A percentile compares a stretch with the other conserved stretches of the same genome.
Evolutionary conservation across 129 eudicot species (phyloP).

Genomic region (Centella asiatica): DNA sequence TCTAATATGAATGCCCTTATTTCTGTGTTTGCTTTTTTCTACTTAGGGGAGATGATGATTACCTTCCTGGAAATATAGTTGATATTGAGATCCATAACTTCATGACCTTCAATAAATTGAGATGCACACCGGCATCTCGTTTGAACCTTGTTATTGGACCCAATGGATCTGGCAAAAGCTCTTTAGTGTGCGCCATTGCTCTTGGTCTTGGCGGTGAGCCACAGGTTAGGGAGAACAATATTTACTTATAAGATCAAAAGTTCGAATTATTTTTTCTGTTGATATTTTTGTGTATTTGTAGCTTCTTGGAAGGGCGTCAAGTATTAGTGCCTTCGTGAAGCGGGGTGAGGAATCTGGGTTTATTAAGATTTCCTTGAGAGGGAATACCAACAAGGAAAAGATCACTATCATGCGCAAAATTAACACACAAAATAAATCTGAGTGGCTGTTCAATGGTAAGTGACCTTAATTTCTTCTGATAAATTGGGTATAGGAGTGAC

Average conservation of each 20-base stretch:
- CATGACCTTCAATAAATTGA: slow-evolving; percentile 76
- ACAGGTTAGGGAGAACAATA: slow-evolving; percentile 42
- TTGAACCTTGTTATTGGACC: slow-evolving; percentile 94
- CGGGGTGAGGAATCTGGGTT: slow-evolving; percentile 90
- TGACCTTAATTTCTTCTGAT: background rate
- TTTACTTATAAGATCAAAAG: background rate
- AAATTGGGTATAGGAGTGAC: background rate
- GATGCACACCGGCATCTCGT: slow-evolving; percentile 75
- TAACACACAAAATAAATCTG: slow-evolving; percentile 76
- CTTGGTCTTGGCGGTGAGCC: slow-evolving; percentile 98
- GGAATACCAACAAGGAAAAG: slow-evolving; percentile 41
- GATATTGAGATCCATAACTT: slow-evolving; percentile 71
- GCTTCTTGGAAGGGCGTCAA: slow-evolving; percentile 87
- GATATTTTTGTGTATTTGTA: slow-evolving; percentile 23
- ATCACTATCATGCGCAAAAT: slow-evolving; percentile 63
- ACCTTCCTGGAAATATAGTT: slow-evolving; percentile 75
- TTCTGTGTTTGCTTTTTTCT: slow-evolving; percentile 5
- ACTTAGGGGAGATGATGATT: slow-evolving; percentile 76
- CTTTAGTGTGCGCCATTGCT: slow-evolving; percentile 92
- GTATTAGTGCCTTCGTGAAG: slow-evolving; percentile 86
- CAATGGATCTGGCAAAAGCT: slow-evolving; percentile 94
- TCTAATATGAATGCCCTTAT: background rate
- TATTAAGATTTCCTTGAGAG: slow-evolving; percentile 66
- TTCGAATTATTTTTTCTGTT: slow-evolving; percentile 7
- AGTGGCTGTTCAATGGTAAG: slow-evolving; percentile 83